Conservation (phyloP, 352 stramenopile genomes). For the Globisporangium uncinulatum region DNA sequence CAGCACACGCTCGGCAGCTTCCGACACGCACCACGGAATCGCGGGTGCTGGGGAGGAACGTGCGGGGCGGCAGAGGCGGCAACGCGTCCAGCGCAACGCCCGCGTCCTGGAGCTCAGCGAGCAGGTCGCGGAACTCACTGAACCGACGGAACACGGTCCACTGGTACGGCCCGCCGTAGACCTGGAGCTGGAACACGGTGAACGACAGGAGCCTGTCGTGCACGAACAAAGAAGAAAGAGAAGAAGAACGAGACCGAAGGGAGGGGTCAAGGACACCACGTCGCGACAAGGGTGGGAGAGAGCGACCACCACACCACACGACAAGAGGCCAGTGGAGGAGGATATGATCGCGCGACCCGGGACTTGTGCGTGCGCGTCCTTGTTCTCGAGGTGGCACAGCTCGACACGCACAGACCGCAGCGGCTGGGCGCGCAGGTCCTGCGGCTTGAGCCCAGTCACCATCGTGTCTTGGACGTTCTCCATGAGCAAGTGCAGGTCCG, state of each 20-base stretch:
- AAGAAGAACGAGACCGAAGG: background rate
- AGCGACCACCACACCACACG: background rate
- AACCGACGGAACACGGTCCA: conserved; percentile 85
- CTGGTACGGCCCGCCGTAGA: conserved; percentile 80
- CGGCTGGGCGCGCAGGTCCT: conserved; percentile 68
- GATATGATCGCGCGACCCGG: conserved; percentile 51
- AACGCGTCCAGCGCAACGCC: conserved; percentile 48
- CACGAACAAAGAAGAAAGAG: conserved; percentile 4
- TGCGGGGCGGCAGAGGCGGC: conserved; percentile 58
- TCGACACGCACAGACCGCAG: conserved; percentile 77
- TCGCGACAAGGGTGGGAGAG: background rate
- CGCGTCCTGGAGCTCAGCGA: conserved; percentile 35
- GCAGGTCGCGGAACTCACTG: conserved; percentile 72
- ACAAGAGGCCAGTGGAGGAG: conserved; percentile 7
- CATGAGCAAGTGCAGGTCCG: conserved; percentile 72
- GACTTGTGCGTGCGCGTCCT: conserved; percentile 79
- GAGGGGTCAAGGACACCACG: conserved; percentile 10
- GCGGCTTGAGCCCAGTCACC: conserved; percentile 58
- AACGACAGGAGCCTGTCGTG: conserved; percentile 72
- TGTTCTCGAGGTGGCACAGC: conserved; percentile 84
- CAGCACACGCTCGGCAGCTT: background rate
- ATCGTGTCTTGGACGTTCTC: conserved; percentile 79
- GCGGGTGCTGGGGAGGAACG: conserved; percentile 71
- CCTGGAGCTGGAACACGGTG: conserved; percentile 78
- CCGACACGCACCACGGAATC: conserved; percentile 32